A percentile compares a stretch with the other conserved stretches of the same genome.
Conservation (phyloP, 331 rosid species). For the Rhamnella rubrinervis region DNA sequence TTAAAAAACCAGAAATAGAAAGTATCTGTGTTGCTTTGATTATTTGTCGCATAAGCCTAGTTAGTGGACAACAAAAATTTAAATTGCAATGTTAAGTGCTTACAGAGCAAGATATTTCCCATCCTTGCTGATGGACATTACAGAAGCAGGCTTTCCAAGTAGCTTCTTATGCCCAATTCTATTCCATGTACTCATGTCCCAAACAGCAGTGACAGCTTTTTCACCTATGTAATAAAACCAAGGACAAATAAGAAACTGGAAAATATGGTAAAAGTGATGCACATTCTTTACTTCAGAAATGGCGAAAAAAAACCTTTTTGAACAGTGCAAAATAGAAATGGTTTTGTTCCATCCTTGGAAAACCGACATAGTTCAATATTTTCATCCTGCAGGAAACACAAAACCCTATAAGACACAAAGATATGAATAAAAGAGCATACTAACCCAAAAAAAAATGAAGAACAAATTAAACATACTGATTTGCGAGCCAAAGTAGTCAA, state of each 20-base stretch:
- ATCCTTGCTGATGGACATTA: conserved; percentile 85
- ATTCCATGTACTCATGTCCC: conserved; percentile 89
- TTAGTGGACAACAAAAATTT: conserved; percentile 3
- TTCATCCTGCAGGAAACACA: conserved; percentile 63
- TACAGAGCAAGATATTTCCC: conserved; percentile 97
- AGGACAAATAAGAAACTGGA: conserved; percentile 9
- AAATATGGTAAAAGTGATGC: conserved; percentile 7
- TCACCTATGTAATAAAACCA: conserved; percentile 53
- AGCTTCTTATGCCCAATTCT: conserved; percentile 88
- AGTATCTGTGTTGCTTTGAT: not conserved
- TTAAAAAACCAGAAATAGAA: not conserved
- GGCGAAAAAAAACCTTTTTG: conserved; percentile 58
- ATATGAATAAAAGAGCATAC: conserved; percentile 3
- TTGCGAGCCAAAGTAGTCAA: conserved; percentile 72
- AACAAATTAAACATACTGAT: conserved; percentile 43
- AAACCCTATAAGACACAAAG: conserved; percentile 1
- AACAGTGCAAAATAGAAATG: conserved; percentile 74
- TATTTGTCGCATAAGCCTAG: conserved; percentile 14
- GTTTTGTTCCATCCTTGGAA: conserved; percentile 96
- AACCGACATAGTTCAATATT: conserved; percentile 86
- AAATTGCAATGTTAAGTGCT: conserved; percentile 37
- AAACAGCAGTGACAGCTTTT: conserved; percentile 64
- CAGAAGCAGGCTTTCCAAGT: conserved; percentile 77
- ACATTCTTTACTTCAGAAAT: conserved; percentile 10
- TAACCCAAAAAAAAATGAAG: conserved; percentile 8